Base-by-base conservation (phyloP, 257 asterid species). In the Coffea eugenioides region DNA sequence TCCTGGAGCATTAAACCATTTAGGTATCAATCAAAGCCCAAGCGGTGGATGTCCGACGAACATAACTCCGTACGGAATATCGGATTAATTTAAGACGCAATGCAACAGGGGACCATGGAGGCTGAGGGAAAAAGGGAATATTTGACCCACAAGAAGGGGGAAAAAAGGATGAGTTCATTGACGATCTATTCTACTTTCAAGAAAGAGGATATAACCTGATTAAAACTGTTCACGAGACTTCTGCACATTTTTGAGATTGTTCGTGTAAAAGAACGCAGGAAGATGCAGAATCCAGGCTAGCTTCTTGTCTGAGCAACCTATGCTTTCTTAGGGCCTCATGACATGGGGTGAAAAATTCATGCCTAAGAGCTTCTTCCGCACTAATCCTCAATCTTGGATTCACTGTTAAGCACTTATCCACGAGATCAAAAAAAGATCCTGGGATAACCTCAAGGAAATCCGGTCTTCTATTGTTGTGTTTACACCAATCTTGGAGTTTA, bases 351-450 rank as follows among this genome's bases (percentile, higher is more conserved):
- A 95, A 93, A 84, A 86, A 95, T 2, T 88, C 93, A 2, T 95
- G 99, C 80, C 82, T 81, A 41, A 93, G 91, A 82, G 97, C 99
- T 72, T 93, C 97, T 27, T 95, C 98, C 7, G 98, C 98, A 21
- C 89, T 93, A 67, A 93, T 90, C 90, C 99, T 91, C 82, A 81
- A 82, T 71, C 98, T 89, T 59, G 97, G 97, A 79, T 93, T 95
- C 65, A 89, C 93, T 34, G 86, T 85, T 75, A 95, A 89, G 82
- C 99, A 95, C 84, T 88, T 95, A 76, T 93, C 96, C 67, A 95
- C 88, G 1, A 93, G 92, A 86, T 95, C 97, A 36, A 91, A 86
- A 51, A 93, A 89, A 11, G 98, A 93, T 56, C 73, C 77, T 14
- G 99, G 99, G 21, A 92, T 78, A 73, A 72, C 57, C 48, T 88